A percentile compares a stretch with the other conserved stretches of the same genome.
These are phyloP conservation scores for Arthrobotrys musiformis DNA, from an alignment of 2,329 filamentous ascomycete species.

Conservation along the genomic window DNA sequence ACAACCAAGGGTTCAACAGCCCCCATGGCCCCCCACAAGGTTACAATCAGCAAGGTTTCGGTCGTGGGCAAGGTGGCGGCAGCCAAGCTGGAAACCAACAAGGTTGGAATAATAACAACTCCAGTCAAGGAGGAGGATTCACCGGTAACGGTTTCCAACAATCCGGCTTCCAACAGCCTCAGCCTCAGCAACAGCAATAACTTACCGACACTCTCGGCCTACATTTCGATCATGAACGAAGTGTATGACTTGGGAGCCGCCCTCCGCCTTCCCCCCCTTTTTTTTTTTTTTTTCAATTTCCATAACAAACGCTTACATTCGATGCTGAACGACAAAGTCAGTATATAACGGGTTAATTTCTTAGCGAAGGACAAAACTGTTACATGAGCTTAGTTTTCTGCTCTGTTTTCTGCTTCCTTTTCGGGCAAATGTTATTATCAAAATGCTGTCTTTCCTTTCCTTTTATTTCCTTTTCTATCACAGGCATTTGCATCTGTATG, in stretches of 20 bases:
- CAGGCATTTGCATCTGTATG: conserved; percentile 56
- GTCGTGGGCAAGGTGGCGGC: conserved; percentile 39
- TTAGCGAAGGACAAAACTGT: conserved; percentile 56
- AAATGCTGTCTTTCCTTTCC: conserved; percentile 38
- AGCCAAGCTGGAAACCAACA: conserved; percentile 39
- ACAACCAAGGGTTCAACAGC: conserved; percentile 53
- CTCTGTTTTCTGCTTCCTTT: conserved; percentile 33
- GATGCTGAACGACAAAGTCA: conserved; percentile 45
- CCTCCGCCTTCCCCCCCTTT: conserved; percentile 16
- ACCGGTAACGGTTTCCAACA: conserved; percentile 52
- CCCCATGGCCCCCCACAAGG: conserved; percentile 45
- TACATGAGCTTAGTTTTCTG: conserved; percentile 51
- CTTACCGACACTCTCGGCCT: neutral
- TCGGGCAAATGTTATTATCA: conserved; percentile 45
- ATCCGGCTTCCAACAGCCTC: conserved; percentile 49
- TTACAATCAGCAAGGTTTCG: conserved; percentile 52
- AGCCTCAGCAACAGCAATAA: conserved; percentile 53
- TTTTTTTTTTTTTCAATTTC: conserved; percentile 34
- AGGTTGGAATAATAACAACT: conserved; percentile 50
- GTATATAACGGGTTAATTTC: conserved; percentile 48
- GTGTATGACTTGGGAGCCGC: conserved; percentile 25
- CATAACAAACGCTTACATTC: conserved; percentile 22
- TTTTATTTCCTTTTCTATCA: conserved; percentile 36
- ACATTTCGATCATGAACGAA: conserved; percentile 19
- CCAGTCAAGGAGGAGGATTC: conserved; percentile 48